Percentiles rank a stretch among this genome's conserved stretches.
phyloP scores from a whole-genome alignment of 768 basidiomycete species.

The Suillus spraguei region DNA sequence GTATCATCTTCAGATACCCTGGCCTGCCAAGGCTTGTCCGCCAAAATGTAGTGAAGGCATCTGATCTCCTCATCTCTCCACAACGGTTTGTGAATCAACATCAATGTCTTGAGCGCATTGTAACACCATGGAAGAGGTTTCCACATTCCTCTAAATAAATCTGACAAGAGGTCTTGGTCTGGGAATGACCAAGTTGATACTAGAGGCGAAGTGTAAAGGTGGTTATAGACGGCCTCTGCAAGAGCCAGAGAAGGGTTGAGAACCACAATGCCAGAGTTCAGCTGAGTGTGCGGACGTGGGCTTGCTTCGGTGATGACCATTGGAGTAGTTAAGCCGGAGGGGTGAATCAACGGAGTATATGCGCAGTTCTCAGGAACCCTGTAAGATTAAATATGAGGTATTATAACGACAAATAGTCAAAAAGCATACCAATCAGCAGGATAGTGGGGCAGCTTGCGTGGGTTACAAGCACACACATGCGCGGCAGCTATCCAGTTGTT shows the following conservation, averaged over 20 bases:
- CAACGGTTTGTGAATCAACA: constrained; percentile 65
- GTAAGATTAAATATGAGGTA: constrained; percentile 6
- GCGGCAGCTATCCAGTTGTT: constrained; percentile 81
- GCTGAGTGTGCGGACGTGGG: constrained; percentile 77
- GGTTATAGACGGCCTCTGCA: constrained; percentile 49
- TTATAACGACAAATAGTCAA: neutral
- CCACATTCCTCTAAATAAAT: constrained; percentile 79
- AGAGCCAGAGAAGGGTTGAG: constrained; percentile 70
- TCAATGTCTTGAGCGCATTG: constrained; percentile 91
- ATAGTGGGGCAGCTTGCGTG: constrained; percentile 80
- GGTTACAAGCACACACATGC: constrained; percentile 96
- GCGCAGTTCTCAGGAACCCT: constrained; percentile 96
- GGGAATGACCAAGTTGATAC: constrained; percentile 70
- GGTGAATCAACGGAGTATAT: constrained; percentile 56
- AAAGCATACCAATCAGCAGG: constrained; percentile 77
- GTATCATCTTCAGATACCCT: constrained; percentile 44
- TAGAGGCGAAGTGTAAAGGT: constrained; percentile 49
- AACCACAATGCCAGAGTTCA: constrained; percentile 91
- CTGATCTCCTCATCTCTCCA: constrained; percentile 89
- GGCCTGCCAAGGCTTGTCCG: constrained; percentile 84
- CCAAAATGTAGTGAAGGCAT: constrained; percentile 85
- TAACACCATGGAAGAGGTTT: constrained; percentile 82
- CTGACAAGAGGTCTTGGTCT: constrained; percentile 91
- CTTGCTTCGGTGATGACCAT: constrained; percentile 41
- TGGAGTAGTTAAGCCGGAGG: constrained; percentile 50